phyloP scores from a whole-genome alignment of 1,284 basidiomycete genomes.

The Neonothopanus nambi region DNA sequence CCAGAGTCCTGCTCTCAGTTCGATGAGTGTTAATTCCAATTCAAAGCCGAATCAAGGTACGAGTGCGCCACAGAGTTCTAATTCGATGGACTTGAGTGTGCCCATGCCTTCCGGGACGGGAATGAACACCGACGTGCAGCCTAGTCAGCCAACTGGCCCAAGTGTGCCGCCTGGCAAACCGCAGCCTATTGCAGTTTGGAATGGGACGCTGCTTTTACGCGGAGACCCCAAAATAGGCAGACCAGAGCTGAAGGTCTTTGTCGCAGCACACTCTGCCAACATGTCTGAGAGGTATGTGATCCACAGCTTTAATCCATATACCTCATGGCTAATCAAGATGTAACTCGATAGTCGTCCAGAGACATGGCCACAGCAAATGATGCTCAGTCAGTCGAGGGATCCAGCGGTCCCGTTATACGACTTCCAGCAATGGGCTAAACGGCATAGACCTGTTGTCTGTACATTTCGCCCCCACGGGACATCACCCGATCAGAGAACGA shows the following conservation, averaged over 20 bases:
- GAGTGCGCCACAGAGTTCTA: neutral
- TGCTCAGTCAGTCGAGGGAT: conserved; percentile 44
- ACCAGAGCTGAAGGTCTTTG: conserved; percentile 21
- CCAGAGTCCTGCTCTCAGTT: neutral
- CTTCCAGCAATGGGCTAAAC: conserved; percentile 52
- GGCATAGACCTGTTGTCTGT: conserved; percentile 36
- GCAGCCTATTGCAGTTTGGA: conserved; percentile 40
- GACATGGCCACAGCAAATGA: conserved; percentile 54
- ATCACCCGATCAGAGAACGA: conserved; percentile 24
- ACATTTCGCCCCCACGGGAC: conserved; percentile 31
- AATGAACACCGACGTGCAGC: neutral
- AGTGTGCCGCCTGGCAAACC: neutral
- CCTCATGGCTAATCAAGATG: conserved; percentile 9
- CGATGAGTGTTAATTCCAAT: neutral
- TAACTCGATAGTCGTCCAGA: conserved; percentile 41
- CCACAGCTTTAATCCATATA: neutral
- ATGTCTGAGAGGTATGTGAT: conserved; percentile 1
- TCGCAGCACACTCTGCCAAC: conserved; percentile 21
- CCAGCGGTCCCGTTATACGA: conserved; percentile 38
- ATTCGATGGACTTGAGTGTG: neutral
- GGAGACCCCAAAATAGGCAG: conserved; percentile 24
- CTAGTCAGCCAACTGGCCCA: conserved; percentile 12
- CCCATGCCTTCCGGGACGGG: neutral
- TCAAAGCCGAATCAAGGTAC: neutral
- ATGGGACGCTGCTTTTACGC: conserved; percentile 51